Evolutionary conservation across 257 asterid species (phyloP).

Genomic region (Sherardia arvensis): DNA sequence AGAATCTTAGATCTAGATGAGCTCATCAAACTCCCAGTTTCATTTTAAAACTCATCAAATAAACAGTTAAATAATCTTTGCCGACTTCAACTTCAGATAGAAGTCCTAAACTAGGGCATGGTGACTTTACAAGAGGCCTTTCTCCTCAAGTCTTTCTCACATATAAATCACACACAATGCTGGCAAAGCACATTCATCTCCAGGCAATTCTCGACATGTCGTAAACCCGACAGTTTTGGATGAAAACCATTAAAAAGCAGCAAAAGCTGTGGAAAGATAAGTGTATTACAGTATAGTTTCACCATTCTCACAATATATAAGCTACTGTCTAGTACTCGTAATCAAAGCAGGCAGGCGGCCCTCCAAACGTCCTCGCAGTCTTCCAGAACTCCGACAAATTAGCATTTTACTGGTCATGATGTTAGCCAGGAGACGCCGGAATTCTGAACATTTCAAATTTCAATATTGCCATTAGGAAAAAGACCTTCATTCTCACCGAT

Average conservation of each 20-base stretch:
- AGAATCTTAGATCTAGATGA: slow-evolving; percentile 4
- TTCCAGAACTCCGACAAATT: not conserved
- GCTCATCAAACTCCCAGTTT: not conserved
- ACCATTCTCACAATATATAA: slow-evolving; percentile 1
- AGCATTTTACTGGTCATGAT: not conserved
- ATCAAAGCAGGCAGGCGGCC: not conserved
- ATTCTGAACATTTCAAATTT: not conserved
- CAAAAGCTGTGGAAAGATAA: not conserved
- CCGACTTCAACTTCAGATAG: not conserved
- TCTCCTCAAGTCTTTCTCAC: not conserved
- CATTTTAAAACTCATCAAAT: not conserved
- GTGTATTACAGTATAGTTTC: not conserved
- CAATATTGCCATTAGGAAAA: not conserved
- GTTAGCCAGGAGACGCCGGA: not conserved
- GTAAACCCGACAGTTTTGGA: too few relatives aligned
- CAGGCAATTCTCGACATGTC: not conserved
- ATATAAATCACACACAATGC: not conserved
- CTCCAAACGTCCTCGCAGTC: not conserved
- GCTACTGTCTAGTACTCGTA: not conserved
- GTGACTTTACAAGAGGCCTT: not conserved
- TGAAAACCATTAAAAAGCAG: not conserved
- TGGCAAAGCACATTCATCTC: not conserved
- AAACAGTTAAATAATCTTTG: too few relatives aligned
- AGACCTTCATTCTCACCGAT: not conserved
- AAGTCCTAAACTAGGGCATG: too few relatives aligned